Evolutionary conservation across 2,329 filamentous ascomycete genomes (phyloP).

Genomic region (Zelopaecilomyces penicillatus): DNA sequence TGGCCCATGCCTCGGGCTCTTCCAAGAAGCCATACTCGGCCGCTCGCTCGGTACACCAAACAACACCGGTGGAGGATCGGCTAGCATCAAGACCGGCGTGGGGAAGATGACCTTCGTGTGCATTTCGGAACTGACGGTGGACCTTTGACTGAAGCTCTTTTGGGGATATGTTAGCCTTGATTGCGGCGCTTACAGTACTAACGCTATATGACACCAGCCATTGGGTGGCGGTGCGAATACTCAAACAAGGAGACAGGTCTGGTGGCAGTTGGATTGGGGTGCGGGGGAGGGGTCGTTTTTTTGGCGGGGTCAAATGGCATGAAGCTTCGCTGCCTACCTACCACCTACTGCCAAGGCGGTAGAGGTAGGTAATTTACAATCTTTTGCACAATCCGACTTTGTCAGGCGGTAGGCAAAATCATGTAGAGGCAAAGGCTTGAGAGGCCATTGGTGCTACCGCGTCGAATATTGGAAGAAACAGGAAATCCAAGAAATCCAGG

Average conservation of each 20-base stretch:
- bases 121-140: slow-evolving; percentile 80
- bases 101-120: slow-evolving; percentile 82
- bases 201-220: too few relatives aligned
- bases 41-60: slow-evolving; percentile 86
- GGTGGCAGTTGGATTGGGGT: slow-evolving; percentile 1
- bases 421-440: too few relatives aligned
- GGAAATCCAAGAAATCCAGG: too few relatives aligned
- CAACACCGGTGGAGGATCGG: slow-evolving; percentile 83
- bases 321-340: too few relatives aligned
- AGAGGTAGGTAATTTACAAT: too few relatives aligned
- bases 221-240: too few relatives aligned
- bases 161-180: slow-evolving; percentile 10
- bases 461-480: too few relatives aligned
- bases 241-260: too few relatives aligned
- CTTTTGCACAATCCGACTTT: too few relatives aligned
- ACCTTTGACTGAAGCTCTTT: slow-evolving; percentile 74
- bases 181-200: not conserved
- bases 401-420: too few relatives aligned
- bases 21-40: slow-evolving; percentile 83
- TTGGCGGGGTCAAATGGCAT: not conserved
- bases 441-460: too few relatives aligned
- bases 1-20: slow-evolving; percentile 77
- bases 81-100: slow-evolving; percentile 86
- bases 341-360: too few relatives aligned
- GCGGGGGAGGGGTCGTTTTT: slow-evolving; percentile 8